A percentile compares a stretch with the other conserved stretches of the same genome.
phyloP scores from a whole-genome alignment of 192 early-diverging fungal genomes.

The Coemansia sp. region DNA sequence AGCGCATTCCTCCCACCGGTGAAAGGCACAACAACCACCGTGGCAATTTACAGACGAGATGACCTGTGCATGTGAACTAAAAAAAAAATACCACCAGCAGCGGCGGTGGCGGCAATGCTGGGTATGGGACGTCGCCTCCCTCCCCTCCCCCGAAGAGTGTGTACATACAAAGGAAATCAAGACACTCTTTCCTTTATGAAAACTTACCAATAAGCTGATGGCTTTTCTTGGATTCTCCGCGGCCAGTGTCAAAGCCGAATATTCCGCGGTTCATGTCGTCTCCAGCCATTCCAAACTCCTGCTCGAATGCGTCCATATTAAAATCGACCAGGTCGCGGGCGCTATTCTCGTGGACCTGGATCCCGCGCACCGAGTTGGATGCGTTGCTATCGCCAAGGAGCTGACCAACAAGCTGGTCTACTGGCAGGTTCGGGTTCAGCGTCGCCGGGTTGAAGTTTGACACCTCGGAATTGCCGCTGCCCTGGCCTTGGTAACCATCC shows the following conservation, averaged over 20 bases:
- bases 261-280: conserved; percentile 34
- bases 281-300: conserved; percentile 14
- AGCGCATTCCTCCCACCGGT: not conserved
- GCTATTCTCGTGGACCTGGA: conserved; percentile 10
- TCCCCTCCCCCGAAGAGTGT: not conserved
- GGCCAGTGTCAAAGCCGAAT: conserved; percentile 35
- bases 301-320: conserved; percentile 19
- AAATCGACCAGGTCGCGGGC: conserved; percentile 39
- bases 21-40: not conserved
- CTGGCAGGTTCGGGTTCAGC: conserved; percentile 7
- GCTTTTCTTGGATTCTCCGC: conserved; percentile 43
- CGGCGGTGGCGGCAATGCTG: not conserved
- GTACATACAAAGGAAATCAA: not conserved
- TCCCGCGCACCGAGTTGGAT: not conserved
- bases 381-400: conserved; percentile 9
- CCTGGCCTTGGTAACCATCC: conserved; percentile 7
- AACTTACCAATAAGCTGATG: conserved; percentile 56
- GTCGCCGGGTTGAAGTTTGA: not conserved
- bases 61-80: conserved; percentile 5
- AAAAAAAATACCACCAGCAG: not conserved
- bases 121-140: not conserved
- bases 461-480: not conserved
- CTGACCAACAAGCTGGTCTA: conserved; percentile 8
- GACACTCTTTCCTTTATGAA: not conserved
- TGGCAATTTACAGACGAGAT: not conserved